These are phyloP conservation scores for Aureobasidium mangrovei DNA, from an alignment of 2,329 filamentous ascomycete genomes.

Conservation along the genomic window DNA sequence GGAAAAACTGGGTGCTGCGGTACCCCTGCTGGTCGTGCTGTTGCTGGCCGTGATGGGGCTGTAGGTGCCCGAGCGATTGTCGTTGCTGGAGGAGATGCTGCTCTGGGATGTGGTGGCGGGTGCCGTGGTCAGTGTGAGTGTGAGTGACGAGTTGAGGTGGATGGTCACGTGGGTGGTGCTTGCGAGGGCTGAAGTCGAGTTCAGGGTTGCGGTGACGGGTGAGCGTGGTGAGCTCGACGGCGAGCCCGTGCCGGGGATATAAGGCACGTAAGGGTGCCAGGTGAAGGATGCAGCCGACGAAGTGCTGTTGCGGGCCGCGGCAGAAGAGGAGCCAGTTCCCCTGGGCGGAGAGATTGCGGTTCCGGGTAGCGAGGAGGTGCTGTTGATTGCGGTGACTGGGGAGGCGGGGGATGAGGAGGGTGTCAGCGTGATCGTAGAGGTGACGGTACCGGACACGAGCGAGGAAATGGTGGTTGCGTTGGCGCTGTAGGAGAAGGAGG, in stretches of 20 bases:
- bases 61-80: not conserved
- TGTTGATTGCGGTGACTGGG: conserved; percentile 17
- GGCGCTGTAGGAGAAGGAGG: not conserved
- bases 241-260: not conserved
- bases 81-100: not conserved
- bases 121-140: not conserved
- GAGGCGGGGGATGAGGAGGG: conserved; percentile 26
- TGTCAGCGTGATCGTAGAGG: conserved; percentile 15
- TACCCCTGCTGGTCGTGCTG: not conserved
- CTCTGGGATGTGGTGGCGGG: not conserved
- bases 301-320: not conserved
- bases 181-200: not conserved
- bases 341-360: conserved; percentile 12
- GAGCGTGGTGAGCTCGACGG: conserved; percentile 3
- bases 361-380: conserved; percentile 15
- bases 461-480: conserved; percentile 12
- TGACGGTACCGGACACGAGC: conserved; percentile 4
- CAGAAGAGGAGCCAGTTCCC: not conserved
- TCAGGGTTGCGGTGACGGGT: not conserved
- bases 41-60: not conserved
- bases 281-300: not conserved
- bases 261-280: not conserved
- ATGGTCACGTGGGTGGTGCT: not conserved
- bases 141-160: conserved; percentile 3
- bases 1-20: not conserved